A percentile compares a stretch with the other conserved stretches of the same genome.
phyloP scores from a whole-genome alignment of 1,284 basidiomycete genomes.

The Leccinum subrobustum region DNA sequence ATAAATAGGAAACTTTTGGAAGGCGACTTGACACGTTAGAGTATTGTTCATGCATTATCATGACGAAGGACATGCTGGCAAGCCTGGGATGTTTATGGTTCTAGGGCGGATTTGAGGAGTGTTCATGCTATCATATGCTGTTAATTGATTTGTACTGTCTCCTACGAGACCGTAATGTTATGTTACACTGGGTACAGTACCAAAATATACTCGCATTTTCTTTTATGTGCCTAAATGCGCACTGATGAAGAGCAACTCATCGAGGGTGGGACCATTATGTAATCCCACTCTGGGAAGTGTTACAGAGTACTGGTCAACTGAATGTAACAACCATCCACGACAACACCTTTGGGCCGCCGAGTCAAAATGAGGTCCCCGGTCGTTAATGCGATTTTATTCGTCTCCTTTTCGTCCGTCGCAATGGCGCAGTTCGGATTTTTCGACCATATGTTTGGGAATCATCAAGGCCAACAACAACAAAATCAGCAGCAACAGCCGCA shows the following conservation, averaged over 20 bases:
- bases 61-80: constrained; percentile 1
- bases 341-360: background rate
- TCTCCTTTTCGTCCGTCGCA: constrained; percentile 25
- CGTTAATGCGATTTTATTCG: constrained; percentile 14
- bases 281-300: background rate
- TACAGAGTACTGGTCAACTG: background rate
- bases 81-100: constrained; percentile 6
- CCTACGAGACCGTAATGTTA: constrained; percentile 30
- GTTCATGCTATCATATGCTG: constrained; percentile 32
- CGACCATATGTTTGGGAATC: constrained; percentile 37
- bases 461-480: constrained; percentile 32
- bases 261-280: constrained; percentile 8
- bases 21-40: background rate
- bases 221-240: background rate
- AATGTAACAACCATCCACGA: constrained; percentile 1
- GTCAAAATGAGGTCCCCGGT: constrained; percentile 19
- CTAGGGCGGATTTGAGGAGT: constrained; percentile 19
- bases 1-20: background rate
- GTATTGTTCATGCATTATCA: constrained; percentile 7
- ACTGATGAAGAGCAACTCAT: no score
- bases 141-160: constrained; percentile 35
- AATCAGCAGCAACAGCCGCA: constrained; percentile 23
- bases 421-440: constrained; percentile 38
- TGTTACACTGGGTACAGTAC: constrained; percentile 23
- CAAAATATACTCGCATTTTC: constrained; percentile 4